A percentile compares a stretch with the other conserved stretches of the same genome.
Conservation (phyloP, 2,329 filamentous ascomycete genomes). For the Pseudovirgaria hyperparasitica region DNA sequence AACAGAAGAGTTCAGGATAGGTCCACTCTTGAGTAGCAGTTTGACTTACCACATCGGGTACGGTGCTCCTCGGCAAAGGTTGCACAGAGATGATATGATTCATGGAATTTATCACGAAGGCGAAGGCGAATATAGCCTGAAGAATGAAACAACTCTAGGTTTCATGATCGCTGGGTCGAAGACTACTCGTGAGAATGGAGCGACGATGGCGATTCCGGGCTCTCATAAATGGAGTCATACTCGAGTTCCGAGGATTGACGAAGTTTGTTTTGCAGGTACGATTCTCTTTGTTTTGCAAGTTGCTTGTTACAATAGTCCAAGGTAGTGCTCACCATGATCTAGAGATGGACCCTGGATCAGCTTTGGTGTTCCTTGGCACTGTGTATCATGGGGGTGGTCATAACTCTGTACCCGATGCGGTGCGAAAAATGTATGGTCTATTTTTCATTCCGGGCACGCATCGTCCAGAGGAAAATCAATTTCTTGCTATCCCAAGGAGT, state of each 20-base stretch:
- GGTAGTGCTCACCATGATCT: not conserved
- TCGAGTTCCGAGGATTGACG: slow-evolving; percentile 12
- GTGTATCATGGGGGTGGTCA: slow-evolving; percentile 22
- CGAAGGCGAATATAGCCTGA: slow-evolving; percentile 6
- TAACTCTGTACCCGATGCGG: slow-evolving; percentile 10
- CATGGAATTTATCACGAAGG: slow-evolving; percentile 15
- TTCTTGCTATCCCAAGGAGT: slow-evolving; percentile 17
- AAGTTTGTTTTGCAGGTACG: slow-evolving; percentile 22
- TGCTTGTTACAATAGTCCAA: not conserved
- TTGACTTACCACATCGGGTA: slow-evolving; percentile 16
- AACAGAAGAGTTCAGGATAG: slow-evolving; percentile 9
- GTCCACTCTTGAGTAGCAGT: slow-evolving; percentile 16
- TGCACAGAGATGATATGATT: slow-evolving; percentile 21
- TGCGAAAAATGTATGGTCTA: slow-evolving; percentile 16
- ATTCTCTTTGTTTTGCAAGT: not conserved
- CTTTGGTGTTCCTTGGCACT: slow-evolving; percentile 22
- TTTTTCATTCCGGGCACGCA: slow-evolving; percentile 19
- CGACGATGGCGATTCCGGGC: slow-evolving; percentile 21
- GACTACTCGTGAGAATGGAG: slow-evolving; percentile 18
- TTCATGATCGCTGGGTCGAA: slow-evolving; percentile 17
- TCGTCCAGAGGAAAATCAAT: slow-evolving; percentile 23
- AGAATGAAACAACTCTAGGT: slow-evolving; percentile 12
- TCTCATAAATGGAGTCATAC: slow-evolving; percentile 19
- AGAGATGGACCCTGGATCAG: slow-evolving; percentile 25
- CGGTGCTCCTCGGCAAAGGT: slow-evolving; percentile 15